Percentiles rank a stretch among this genome's conserved stretches.
Evolutionary conservation across 2,329 filamentous ascomycete species (phyloP).

Genomic region (Thielaviopsis euricoi): DNA sequence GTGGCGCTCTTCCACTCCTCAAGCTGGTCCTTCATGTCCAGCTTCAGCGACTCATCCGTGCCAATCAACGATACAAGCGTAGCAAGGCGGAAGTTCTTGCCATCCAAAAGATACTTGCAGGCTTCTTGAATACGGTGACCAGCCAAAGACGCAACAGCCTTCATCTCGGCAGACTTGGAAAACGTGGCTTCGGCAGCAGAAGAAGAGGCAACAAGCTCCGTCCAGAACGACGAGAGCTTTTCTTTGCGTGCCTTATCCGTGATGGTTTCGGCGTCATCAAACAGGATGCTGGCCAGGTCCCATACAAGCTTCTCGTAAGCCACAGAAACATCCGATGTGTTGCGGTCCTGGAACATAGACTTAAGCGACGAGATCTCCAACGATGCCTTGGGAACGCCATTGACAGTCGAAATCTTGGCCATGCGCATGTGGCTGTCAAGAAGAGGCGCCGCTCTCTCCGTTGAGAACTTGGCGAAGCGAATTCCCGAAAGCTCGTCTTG

Average conservation of each 20-base stretch:
- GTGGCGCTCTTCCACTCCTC: slow-evolving; percentile 71
- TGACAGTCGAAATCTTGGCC: slow-evolving; percentile 34
- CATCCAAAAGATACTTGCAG: slow-evolving; percentile 60
- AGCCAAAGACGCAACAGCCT: slow-evolving; percentile 65
- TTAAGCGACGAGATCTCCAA: slow-evolving; percentile 24
- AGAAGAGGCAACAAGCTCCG: slow-evolving; percentile 45
- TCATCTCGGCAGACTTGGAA: slow-evolving; percentile 56
- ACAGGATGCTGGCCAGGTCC: slow-evolving; percentile 74
- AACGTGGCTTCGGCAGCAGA: slow-evolving; percentile 38
- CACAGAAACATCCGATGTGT: slow-evolving; percentile 26
- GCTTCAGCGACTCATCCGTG: slow-evolving; percentile 48
- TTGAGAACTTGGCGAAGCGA: slow-evolving; percentile 45
- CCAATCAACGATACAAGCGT: slow-evolving; percentile 73
- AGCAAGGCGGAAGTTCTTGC: slow-evolving; percentile 67
- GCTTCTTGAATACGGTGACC: slow-evolving; percentile 68
- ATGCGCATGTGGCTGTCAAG: slow-evolving; percentile 38
- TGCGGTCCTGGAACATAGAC: slow-evolving; percentile 25
- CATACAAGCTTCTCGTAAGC: slow-evolving; percentile 62
- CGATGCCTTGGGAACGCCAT: slow-evolving; percentile 43
- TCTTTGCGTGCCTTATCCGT: slow-evolving; percentile 32
- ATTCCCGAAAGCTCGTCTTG: slow-evolving; percentile 49
- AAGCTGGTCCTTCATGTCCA: slow-evolving; percentile 65
- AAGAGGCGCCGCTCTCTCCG: slow-evolving; percentile 37
- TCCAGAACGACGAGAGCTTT: slow-evolving; percentile 51
- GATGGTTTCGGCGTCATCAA: slow-evolving; percentile 41